Evolutionary conservation across 2,329 filamentous ascomycete genomes (phyloP).

Genomic region (Stemphylium beticola): DNA sequence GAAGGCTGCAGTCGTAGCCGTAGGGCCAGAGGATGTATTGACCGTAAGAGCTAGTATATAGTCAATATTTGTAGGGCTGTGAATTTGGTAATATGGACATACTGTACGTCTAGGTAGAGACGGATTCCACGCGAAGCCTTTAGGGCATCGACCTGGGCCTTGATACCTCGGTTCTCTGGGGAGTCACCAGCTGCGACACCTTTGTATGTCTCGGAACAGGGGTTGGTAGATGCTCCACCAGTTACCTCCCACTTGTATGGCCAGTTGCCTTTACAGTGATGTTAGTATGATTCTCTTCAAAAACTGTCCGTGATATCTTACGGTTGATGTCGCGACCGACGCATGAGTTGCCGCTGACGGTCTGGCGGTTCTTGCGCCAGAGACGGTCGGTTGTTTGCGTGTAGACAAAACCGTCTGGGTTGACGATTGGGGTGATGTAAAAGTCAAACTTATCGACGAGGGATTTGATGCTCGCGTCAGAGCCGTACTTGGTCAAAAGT

Average conservation of each 20-base stretch:
- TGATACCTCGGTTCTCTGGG: slow-evolving; percentile 50
- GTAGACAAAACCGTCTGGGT: slow-evolving; percentile 46
- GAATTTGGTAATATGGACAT: slow-evolving; percentile 48
- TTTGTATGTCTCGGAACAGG: slow-evolving; percentile 48
- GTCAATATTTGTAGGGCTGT: background rate
- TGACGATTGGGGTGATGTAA: slow-evolving; percentile 38
- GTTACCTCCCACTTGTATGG: slow-evolving; percentile 45
- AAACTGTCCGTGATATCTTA: background rate
- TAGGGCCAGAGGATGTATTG: slow-evolving; percentile 57
- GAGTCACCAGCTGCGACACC: slow-evolving; percentile 41
- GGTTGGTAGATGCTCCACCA: slow-evolving; percentile 45
- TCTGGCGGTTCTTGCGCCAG: slow-evolving; percentile 50
- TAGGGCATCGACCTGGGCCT: slow-evolving; percentile 51
- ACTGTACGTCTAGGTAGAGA: slow-evolving; percentile 69
- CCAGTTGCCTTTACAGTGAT: slow-evolving; percentile 35
- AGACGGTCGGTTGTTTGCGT: slow-evolving; percentile 48
- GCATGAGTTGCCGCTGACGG: slow-evolving; percentile 38
- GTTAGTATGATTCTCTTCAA: background rate
- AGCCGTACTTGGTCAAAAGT: slow-evolving; percentile 43
- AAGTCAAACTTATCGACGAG: slow-evolving; percentile 48
- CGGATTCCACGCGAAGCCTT: slow-evolving; percentile 57
- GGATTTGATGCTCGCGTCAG: slow-evolving; percentile 40
- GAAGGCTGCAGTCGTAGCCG: slow-evolving; percentile 62
- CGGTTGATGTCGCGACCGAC: slow-evolving; percentile 49
- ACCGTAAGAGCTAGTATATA: slow-evolving; percentile 15